These are phyloP conservation scores for Amoebophrya sp. DNA, from an alignment of 169 alveolate species.

Conservation along the genomic window DNA sequence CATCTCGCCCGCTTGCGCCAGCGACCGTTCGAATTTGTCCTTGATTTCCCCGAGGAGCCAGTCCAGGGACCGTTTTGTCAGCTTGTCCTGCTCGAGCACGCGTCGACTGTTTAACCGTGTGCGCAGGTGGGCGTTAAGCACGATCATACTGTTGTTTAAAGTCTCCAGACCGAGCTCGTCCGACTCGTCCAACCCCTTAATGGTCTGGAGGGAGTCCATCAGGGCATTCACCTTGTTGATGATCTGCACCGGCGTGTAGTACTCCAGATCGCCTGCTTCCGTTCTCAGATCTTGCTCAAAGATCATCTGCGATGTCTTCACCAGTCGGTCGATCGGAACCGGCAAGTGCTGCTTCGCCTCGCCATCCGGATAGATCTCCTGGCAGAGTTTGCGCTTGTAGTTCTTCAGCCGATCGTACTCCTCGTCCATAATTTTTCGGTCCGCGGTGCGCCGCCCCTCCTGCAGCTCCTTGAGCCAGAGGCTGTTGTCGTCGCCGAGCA, in stretches of 20 bases:
- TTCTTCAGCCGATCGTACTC: neutral
- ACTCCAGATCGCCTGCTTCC: constrained; percentile 36
- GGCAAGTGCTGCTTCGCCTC: constrained; percentile 94
- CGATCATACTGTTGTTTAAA: constrained; percentile 73
- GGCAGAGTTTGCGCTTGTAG: constrained; percentile 36
- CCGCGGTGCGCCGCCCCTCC: neutral
- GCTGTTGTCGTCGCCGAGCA: constrained; percentile 57
- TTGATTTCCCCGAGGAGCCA: constrained; percentile 97
- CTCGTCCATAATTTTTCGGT: neutral
- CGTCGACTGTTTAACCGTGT: constrained; percentile 83
- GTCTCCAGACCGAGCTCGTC: constrained; percentile 69
- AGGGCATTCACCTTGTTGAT: constrained; percentile 47
- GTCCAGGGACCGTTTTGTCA: constrained; percentile 79
- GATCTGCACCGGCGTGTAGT: constrained; percentile 34
- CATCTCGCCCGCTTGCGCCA: constrained; percentile 93
- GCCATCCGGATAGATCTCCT: constrained; percentile 83
- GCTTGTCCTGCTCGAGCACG: constrained; percentile 85
- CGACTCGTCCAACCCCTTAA: neutral
- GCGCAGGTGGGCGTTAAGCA: constrained; percentile 89
- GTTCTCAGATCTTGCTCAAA: constrained; percentile 39
- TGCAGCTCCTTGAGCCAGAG: neutral
- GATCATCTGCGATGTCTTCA: constrained; percentile 84
- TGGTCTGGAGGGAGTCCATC: constrained; percentile 32
- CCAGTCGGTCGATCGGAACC: constrained; percentile 82
- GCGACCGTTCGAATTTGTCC: constrained; percentile 83